Evolutionary conservation across 2,329 filamentous ascomycete species (phyloP), one percentile per base, ranked within the genome.

Genomic region (Diplodia corticola): DNA sequence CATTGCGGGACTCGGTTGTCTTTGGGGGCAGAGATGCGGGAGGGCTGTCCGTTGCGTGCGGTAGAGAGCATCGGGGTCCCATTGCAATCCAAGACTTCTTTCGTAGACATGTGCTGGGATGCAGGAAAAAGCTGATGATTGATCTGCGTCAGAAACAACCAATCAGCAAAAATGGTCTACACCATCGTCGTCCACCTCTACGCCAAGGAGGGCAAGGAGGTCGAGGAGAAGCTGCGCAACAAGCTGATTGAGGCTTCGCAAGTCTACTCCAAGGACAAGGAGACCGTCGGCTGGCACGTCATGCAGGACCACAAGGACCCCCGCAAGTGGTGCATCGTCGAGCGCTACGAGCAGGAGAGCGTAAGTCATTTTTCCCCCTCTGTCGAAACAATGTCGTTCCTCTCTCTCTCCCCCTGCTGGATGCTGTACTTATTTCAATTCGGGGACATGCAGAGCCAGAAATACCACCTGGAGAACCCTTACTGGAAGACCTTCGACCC

Each of bases 401-500:
- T n/a, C n/a, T n/a, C n/a, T n/a, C n/a, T n/a, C n/a, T n/a, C n/a
- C n/a, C n/a, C n/a, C n/a, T n/a, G n/a, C 24, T 40, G 17, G 7
- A 20, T 44, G 3, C 3, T 20, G 1, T 40, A 10, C n/a, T 20
- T 10, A 44, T n/a, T 44, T 3, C 17, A 10, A 20, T 20, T 17
- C 37, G 10, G 26, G 35, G n/a, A n/a, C n/a, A 35, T 12, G 33
- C 68, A 78, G 77, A 74, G 70, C 30, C 78, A 79, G 63, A 78
- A 79, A 67, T 81, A 81, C 70, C 80, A 83, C 67, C 75, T 82
- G 7, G 77, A 80, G 73, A 91, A 91, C 77, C 88, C 88, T 0
- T 91, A 91, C 81, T 91, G 88, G 88, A 85, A 90, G 80, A 91
- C 89, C 0, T 91, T 92, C 71, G 89, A 91, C 75, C 88, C 88